These are phyloP conservation scores for Vicia faba DNA, from an alignment of 306 rosid genomes.

Conservation along the genomic window DNA sequence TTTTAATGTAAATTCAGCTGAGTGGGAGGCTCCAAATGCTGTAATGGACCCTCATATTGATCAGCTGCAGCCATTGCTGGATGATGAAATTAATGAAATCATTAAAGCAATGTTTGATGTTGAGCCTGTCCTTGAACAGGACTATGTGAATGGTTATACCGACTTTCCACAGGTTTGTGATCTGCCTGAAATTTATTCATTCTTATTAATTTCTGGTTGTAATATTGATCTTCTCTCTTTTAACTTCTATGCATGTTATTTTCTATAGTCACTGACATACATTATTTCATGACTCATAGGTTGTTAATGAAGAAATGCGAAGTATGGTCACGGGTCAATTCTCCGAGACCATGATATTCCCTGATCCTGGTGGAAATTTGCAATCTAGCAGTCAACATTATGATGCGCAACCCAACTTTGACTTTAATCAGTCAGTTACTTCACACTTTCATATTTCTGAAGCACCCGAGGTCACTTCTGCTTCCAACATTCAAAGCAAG, in stretches of 20 bases:
- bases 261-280: neutral
- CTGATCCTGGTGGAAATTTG: constrained; percentile 29
- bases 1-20: constrained; percentile 42
- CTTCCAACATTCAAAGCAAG: constrained; percentile 40
- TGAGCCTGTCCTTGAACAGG: constrained; percentile 48
- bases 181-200: neutral
- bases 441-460: constrained; percentile 46
- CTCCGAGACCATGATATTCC: constrained; percentile 33
- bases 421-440: constrained; percentile 44
- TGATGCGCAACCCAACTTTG: constrained; percentile 46
- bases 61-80: constrained; percentile 36
- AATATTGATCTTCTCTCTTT: neutral
- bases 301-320: constrained; percentile 51
- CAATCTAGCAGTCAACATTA: constrained; percentile 44
- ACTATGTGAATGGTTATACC: constrained; percentile 25
- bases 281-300: constrained; percentile 47
- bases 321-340: constrained; percentile 51
- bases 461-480: constrained; percentile 52
- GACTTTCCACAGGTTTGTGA: constrained; percentile 62
- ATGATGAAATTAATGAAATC: constrained; percentile 35
- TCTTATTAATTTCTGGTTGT: neutral
- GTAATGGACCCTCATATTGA: constrained; percentile 17
- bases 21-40: constrained; percentile 36
- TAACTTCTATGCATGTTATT: constrained; percentile 3
- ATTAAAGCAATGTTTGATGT: constrained; percentile 37